phyloP scores from a whole-genome alignment of 805 yeast species.

The Metschnikowia cerradonensis region DNA sequence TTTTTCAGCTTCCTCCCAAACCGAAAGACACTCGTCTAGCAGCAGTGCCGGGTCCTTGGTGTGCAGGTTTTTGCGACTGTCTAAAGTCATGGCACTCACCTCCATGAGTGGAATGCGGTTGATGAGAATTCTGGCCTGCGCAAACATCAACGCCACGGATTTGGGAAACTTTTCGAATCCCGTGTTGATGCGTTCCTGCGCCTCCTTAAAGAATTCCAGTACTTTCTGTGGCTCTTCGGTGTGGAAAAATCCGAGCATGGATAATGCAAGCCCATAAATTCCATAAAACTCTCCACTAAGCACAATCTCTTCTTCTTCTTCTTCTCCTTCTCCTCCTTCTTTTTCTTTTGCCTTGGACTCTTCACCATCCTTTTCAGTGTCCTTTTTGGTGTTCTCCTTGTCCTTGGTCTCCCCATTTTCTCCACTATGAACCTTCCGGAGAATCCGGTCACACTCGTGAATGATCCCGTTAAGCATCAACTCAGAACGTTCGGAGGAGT shows the following conservation, averaged over 20 bases:
- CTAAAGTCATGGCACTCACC: conserved; percentile 47
- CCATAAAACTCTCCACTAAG: conserved; percentile 57
- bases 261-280: conserved; percentile 68
- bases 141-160: conserved; percentile 45
- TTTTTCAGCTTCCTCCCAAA: conserved; percentile 43
- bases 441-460: conserved; percentile 85
- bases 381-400: not conserved
- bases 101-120: conserved; percentile 57
- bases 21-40: conserved; percentile 44
- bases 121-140: conserved; percentile 52
- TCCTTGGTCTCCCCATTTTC: not conserved
- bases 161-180: conserved; percentile 54
- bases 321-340: not conserved
- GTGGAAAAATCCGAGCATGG: conserved; percentile 59
- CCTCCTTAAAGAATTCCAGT: conserved; percentile 60
- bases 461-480: conserved; percentile 73
- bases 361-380: not conserved
- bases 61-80: conserved; percentile 28
- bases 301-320: conserved; percentile 14
- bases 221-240: conserved; percentile 42
- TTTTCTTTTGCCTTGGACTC: not conserved
- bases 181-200: conserved; percentile 60
- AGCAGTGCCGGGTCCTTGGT: conserved; percentile 32
- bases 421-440: conserved; percentile 40
- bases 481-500: conserved; percentile 57